Base-by-base conservation (phyloP, 352 stramenopile genomes). In the Elongisporangium prolatum region DNA sequence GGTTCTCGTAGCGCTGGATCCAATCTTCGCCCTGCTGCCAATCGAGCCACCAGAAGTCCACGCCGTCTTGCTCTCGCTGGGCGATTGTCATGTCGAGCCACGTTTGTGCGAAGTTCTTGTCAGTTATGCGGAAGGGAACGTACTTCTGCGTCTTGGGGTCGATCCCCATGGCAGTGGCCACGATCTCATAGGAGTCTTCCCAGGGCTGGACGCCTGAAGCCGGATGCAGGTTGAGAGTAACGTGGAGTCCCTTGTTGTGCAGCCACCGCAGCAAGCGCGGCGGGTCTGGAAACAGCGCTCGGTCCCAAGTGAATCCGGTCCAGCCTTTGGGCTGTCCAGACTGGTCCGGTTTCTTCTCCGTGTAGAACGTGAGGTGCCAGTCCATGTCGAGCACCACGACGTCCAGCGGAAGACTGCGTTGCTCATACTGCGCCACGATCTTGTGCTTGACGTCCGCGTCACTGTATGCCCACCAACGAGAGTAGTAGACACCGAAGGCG, bases 321-420 rank as follows among this genome's bases (percentile, higher is more conserved):
- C 68, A 75, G 11, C 68, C 68, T 37, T 75, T 75, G 8, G 47
- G 52, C 47, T 75, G 65, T 0, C 65, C 65, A 0, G 65, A 63
- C 21, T 72, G 68, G 51, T 75, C 68, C 10, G 50, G 54, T 2
- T 50, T 56, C 24, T 54, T 54, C 17, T 75, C 50, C 52, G 83
- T 86, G 54, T 71, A 77, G 53, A 75, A 75, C 40, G 68, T 75
- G 28, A 75, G 48, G 50, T 86, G 76, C 70, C 74, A 86, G 53
- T 86, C 82, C 76, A 86, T 86, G 59, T 86, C 76, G 20, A 86
- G 62, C 16, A 86, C 74, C 10, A 87, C 22, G 18, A 86, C 68
- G 38, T 86, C 76, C 13, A 86, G 59, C 4, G 76, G 76, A 20
- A 86, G 49, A 4, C 47, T 50, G 20, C 60, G 59, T 13, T 58